These are phyloP conservation scores for Mrakia hoshinonis DNA, from an alignment of 768 basidiomycete species.

Conservation along the genomic window DNA sequence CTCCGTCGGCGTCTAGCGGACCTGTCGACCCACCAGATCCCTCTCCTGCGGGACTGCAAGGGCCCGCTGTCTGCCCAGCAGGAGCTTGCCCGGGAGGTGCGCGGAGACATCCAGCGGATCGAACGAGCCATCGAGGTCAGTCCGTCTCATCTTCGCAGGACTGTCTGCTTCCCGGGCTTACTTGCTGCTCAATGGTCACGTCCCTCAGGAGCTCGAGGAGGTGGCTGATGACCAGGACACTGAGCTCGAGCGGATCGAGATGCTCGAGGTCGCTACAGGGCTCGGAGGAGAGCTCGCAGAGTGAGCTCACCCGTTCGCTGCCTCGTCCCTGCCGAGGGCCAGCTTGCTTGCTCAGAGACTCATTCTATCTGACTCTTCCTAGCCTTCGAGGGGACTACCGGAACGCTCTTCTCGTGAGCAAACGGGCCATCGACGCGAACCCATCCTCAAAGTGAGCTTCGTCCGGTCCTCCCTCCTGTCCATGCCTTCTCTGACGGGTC, in stretches of 20 bases:
- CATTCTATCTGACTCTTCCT: background rate
- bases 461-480: background rate
- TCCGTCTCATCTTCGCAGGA: background rate
- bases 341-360: background rate
- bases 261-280: conserved; percentile 49
- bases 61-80: conserved; percentile 67
- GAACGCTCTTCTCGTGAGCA: conserved; percentile 62
- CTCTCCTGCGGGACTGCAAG: conserved; percentile 58
- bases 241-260: conserved; percentile 48
- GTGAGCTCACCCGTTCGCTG: conserved; percentile 43
- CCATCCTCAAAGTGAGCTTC: conserved; percentile 9
- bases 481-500: background rate
- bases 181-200: background rate
- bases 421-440: conserved; percentile 55
- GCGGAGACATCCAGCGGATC: conserved; percentile 62
- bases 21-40: conserved; percentile 61
- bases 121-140: conserved; percentile 60
- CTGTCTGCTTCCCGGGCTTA: background rate
- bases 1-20: conserved; percentile 55
- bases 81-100: conserved; percentile 60
- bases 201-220: conserved; percentile 55
- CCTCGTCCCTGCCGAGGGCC: background rate
- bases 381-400: conserved; percentile 60
- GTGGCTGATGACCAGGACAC: conserved; percentile 61
- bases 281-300: conserved; percentile 47